Evolutionary conservation across 768 basidiomycete genomes (phyloP), one percentile per base, ranked within the genome.

Genomic region (Rhodosporidiobolus odoratus): DNA sequence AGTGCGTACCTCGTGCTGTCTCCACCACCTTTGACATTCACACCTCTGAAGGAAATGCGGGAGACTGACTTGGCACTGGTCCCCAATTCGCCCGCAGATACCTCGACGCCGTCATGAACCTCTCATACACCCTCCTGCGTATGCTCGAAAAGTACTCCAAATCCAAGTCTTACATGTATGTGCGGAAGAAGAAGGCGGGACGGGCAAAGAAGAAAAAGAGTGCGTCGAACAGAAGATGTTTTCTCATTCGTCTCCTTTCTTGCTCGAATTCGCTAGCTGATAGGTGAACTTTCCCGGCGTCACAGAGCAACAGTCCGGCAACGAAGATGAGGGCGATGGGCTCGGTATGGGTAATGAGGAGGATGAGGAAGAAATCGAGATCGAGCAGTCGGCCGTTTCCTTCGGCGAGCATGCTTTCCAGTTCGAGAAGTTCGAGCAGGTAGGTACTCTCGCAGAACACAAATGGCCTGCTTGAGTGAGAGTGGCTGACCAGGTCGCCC

Each of bases 101-200:
- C 81, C 86, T 98, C 62, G 90, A 93, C 78, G 86, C 93, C 1
- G 88, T 90, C 73, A 84, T 99, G 41, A 83, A 89, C 75, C 84
- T 98, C 66, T 86, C 89, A 5, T 91, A 92, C 78, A 88, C 88
- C 4, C 81, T 99, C n/a, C 80, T 98, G 62, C 83, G 85, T 62
- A 89, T 95, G 89, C 81, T 99, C 59, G 95, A 99, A 80, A 86
- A 84, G 71, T 95, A 90, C 86, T 85, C 87, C 5, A 91, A 90
- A 79, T 83, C 81, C 69, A 86, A 85, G 69, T 81, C 82, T 30
- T 88, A 86, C 75, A 86, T 90, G 80, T 90, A 90, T 78, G 89
- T 95, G 57, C 84, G 86, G 56, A 83, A 88, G 78, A 86, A 87
- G 79, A 87, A 81, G 76, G 75, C 78, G 45, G 65, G 65, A 12